These are phyloP conservation scores for Cutaneotrichosporon mucoides DNA, from an alignment of 1,284 basidiomycete genomes.

Conservation along the genomic window DNA sequence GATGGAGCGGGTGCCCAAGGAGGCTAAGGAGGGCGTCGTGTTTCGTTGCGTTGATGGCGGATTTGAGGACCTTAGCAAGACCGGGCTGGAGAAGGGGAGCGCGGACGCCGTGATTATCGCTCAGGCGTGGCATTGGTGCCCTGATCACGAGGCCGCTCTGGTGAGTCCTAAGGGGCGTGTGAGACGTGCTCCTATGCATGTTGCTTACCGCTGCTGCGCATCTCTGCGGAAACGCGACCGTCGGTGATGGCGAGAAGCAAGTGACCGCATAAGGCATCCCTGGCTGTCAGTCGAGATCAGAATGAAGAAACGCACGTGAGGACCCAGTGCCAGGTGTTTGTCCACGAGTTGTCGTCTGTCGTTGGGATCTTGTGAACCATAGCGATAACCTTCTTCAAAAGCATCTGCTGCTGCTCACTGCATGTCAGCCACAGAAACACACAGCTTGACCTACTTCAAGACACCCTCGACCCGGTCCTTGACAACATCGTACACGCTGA, in stretches of 20 bases:
- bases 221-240: conserved; percentile 83
- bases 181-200: no score
- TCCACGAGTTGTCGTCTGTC: conserved; percentile 71
- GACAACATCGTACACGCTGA: conserved; percentile 90
- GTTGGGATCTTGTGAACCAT: conserved; percentile 59
- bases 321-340: conserved; percentile 99
- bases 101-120: conserved; percentile 48
- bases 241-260: conserved; percentile 85
- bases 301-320: conserved; percentile 9
- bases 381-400: conserved; percentile 83
- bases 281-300: conserved; percentile 44
- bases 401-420: conserved; percentile 74
- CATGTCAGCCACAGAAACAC: neutral
- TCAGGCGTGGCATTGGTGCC: conserved; percentile 50
- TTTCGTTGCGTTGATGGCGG: conserved; percentile 36
- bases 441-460: conserved; percentile 61
- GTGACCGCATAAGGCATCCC: conserved; percentile 88
- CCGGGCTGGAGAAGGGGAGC: conserved; percentile 23
- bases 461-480: conserved; percentile 86
- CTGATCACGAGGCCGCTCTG: conserved; percentile 40
- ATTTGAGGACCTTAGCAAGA: conserved; percentile 44
- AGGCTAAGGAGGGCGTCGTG: conserved; percentile 5
- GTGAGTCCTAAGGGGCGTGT: no score
- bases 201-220: conserved; percentile 84
- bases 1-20: conserved; percentile 11